Evolutionary conservation across 441 rosid genomes (phyloP), one percentile per base, ranked within the genome.

Genomic region (Flueggea neowawraea): DNA sequence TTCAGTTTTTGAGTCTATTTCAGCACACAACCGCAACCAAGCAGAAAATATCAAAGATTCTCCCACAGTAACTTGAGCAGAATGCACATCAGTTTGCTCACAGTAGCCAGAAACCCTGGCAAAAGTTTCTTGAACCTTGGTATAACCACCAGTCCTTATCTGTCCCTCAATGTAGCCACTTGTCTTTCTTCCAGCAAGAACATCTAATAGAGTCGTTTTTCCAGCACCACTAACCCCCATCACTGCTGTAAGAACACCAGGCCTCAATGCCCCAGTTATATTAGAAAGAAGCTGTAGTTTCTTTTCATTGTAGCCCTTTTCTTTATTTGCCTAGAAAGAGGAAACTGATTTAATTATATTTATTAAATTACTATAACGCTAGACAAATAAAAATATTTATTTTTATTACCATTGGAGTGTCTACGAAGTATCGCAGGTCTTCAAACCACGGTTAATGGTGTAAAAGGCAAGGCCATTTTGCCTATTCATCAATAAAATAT

Each of bases 151-250:
- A 14, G 67, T 60, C 9, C 47, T 54, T 51, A 72, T 67, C 12
- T 67, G 54, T 5, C 76, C 76, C 55, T 72, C 61, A n/a, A 72
- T 63, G 8, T 9, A 4, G 7, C 76, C 76, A 2, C 52, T 57
- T 5, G 67, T 58, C 52, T 72, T 72, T 31, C 76, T 62, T 14
- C 76, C 72, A 0, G 69, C 39, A 15, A 72, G 72, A 58, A 72
- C 72, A 50, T 67, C 76, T 65, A 72, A 58, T 16, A 72, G 59
- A 28, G 76, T 72, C 31, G 76, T 72, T 59, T 72, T 72, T 10
- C 76, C 76, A 2, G 76, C 72, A 10, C 72, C 76, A 50, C 69
- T 72, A 10, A 67, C 72, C 2, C 76, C 72, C 72, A 72, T 72
- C 53, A 72, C 10, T n/a, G 76, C 70, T 58, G 70, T 69, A 12